These are phyloP conservation scores for Suhomyces bokatorum DNA, from an alignment of 1,139 yeast genomes.

Conservation along the genomic window DNA sequence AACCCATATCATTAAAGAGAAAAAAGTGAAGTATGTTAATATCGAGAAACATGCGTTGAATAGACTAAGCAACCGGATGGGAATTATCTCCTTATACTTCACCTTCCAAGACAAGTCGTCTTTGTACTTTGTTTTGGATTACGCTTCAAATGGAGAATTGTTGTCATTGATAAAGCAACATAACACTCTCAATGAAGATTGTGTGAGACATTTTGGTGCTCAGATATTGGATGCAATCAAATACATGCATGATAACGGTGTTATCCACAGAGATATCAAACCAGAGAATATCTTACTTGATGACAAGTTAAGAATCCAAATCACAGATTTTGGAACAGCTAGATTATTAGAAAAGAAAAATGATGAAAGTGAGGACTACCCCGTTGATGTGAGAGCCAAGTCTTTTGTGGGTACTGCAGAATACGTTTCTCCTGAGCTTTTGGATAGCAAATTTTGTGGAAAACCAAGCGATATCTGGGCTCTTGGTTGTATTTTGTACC, in stretches of 20 bases:
- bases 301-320: constrained; percentile 64
- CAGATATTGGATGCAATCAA: constrained; percentile 65
- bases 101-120: constrained; percentile 92
- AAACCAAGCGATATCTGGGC: constrained; percentile 84
- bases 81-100: constrained; percentile 83
- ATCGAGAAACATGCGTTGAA: constrained; percentile 93
- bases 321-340: constrained; percentile 84
- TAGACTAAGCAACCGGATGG: constrained; percentile 67
- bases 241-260: constrained; percentile 73
- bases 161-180: constrained; percentile 73
- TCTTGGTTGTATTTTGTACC: constrained; percentile 74
- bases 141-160: constrained; percentile 90
- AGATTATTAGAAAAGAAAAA: constrained; percentile 52
- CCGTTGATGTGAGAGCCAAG: constrained; percentile 53
- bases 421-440: constrained; percentile 73
- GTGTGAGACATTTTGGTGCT: constrained; percentile 70
- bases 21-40: constrained; percentile 92
- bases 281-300: constrained; percentile 75
- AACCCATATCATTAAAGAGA: constrained; percentile 90
- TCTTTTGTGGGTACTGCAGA: constrained; percentile 89
- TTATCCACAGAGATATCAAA: constrained; percentile 77
- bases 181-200: constrained; percentile 75
- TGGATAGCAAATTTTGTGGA: constrained; percentile 69
- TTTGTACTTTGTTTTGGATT: constrained; percentile 88
- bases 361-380: constrained; percentile 41